Base-by-base conservation (phyloP, 23 red algal genomes). In the Gracilaria domingensis region DNA sequence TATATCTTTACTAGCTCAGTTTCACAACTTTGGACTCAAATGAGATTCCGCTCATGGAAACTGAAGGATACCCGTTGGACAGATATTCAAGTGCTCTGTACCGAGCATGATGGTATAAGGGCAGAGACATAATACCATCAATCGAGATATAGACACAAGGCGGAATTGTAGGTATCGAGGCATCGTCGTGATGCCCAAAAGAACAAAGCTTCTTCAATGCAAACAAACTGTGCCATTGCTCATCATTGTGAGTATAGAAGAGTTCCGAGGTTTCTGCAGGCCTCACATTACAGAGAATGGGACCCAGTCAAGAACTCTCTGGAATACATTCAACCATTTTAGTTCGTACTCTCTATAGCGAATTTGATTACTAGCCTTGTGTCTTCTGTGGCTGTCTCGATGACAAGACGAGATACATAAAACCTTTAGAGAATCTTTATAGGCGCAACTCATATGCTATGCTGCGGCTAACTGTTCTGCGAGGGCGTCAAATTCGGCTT, bases 401-500 rank as follows among this genome's bases (percentile, higher is more conserved):
- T 45, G 42, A 45, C 42, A 45, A 45, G 11, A 45, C 42, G 11
- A 45, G 42, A 45, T 7, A 11, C 42, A 45, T 7, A 11, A 45
- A 11, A 11, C 42, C n/a, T n/a, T n/a, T n/a, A 45, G 42, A 45
- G 42, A 55, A 20, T 14, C 51, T 55, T 55, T 55, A 55, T 25
- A 13, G 26, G 62, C n/a, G 28, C 62, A 34, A 67, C 20, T 42
- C 8, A 44, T 14, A 73, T n/a, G 67, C 23, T 87, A 87, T 65
- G 83, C 83, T 42, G 48, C 45, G 23, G 65, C 47, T 34, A 87
- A 65, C 48, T 87, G 32, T 71, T 87, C 42, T 42, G 67, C 83
- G 21, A 89, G 54, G 11, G 45, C 24, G 56, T 89, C 86, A 64
- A 89, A 89, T 48, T 89, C 86, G 4, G 72, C 69, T 70, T 78